phyloP scores from a whole-genome alignment of 2,329 filamentous ascomycete species.

The Endoconidiophora laricicola region DNA sequence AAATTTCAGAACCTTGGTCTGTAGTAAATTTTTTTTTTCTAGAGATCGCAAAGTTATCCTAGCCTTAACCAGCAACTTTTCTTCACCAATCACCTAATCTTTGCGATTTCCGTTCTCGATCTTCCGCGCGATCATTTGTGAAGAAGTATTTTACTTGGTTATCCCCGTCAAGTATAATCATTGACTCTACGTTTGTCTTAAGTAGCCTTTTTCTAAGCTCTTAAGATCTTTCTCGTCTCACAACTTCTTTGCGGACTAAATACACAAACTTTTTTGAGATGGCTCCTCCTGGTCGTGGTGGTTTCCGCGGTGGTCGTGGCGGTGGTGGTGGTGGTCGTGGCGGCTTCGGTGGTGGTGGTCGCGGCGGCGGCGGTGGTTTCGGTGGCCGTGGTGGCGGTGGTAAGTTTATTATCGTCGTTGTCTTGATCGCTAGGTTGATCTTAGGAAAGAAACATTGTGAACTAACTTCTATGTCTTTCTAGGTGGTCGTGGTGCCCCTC shows the following conservation, averaged over 20 bases:
- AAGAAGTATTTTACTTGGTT: background rate
- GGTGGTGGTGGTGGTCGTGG: conserved; percentile 20
- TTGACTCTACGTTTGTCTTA: conserved; percentile 7
- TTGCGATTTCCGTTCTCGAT: conserved; percentile 7
- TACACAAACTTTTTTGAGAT: conserved; percentile 18
- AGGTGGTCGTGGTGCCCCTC: conserved; percentile 20
- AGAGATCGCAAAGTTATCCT: conserved; percentile 12
- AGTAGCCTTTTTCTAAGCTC: conserved; percentile 7
- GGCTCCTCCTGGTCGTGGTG: conserved; percentile 18
- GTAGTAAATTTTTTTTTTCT: conserved; percentile 12
- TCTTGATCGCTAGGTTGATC: no score
- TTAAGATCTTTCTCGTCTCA: conserved; percentile 14
- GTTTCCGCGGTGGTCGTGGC: conserved; percentile 20
- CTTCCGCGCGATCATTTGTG: conserved; percentile 3
- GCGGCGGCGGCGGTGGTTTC: conserved; percentile 10
- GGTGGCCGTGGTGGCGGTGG: conserved; percentile 27
- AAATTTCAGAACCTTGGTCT: conserved; percentile 14
- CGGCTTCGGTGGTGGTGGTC: conserved; percentile 12
- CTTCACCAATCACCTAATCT: background rate
- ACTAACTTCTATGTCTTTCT: background rate
- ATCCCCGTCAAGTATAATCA: conserved; percentile 2
- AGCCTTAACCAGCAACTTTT: conserved; percentile 10
- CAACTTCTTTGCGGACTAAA: conserved; percentile 14
- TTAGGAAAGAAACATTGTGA: background rate
- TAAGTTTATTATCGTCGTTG: no score